A percentile compares a stretch with the other conserved stretches of the same genome.
These are phyloP conservation scores for Glomus cerebriforme DNA, from an alignment of 192 early-diverging fungal species.

Conservation along the genomic window DNA sequence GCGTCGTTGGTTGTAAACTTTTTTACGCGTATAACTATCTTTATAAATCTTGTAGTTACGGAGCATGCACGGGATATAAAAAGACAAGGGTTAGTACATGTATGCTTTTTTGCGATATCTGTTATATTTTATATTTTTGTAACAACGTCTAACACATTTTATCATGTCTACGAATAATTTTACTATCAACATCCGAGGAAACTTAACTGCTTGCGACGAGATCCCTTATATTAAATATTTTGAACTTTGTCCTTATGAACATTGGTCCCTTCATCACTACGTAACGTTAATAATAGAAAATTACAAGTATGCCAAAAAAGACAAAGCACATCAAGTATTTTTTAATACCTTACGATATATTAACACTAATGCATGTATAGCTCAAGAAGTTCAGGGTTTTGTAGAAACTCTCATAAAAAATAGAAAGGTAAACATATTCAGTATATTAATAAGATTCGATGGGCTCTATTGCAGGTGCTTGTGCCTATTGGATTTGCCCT, in stretches of 20 bases:
- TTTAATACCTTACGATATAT: not conserved
- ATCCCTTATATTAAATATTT: not conserved
- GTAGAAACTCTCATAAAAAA: constrained; percentile 15
- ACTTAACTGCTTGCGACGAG: not conserved
- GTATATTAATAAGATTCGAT: not conserved
- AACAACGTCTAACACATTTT: too few relatives aligned
- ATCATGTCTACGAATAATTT: not conserved
- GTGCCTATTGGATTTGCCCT: constrained; percentile 14
- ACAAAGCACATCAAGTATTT: not conserved
- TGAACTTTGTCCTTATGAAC: not conserved
- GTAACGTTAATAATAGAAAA: constrained; percentile 3
- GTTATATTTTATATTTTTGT: too few relatives aligned
- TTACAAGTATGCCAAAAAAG: constrained; percentile 1
- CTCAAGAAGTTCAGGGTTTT: not conserved
- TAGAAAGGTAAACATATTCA: constrained; percentile 2
- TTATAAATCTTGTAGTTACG: too few relatives aligned
- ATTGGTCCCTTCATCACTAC: constrained; percentile 4
- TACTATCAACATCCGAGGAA: not conserved
- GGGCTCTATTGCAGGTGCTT: not conserved
- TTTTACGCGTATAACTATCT: too few relatives aligned
- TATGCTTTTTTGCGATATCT: too few relatives aligned
- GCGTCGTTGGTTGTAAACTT: too few relatives aligned
- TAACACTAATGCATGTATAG: not conserved
- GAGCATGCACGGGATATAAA: too few relatives aligned
- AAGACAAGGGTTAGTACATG: too few relatives aligned